These are phyloP conservation scores for Alopecurus myosuroides DNA, from an alignment of 176 grass and related monocot genomes.

Conservation along the genomic window DNA sequence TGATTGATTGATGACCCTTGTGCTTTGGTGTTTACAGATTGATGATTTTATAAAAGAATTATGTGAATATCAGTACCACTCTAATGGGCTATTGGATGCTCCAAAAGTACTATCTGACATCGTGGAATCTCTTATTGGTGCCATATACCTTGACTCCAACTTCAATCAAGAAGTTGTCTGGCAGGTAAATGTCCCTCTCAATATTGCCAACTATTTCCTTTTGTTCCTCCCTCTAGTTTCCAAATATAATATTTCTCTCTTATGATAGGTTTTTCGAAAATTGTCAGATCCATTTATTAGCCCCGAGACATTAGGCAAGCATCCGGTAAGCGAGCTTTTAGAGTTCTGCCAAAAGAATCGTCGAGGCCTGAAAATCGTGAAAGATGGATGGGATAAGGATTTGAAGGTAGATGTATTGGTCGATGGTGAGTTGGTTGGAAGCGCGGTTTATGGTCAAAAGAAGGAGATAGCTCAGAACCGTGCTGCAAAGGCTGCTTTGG, in stretches of 20 bases:
- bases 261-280: conserved; percentile 49
- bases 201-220: not conserved
- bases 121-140: conserved; percentile 70
- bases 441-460: conserved; percentile 41
- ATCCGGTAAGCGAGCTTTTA: conserved; percentile 60
- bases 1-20: not conserved
- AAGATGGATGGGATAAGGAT: conserved; percentile 43
- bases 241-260: not conserved
- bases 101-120: conserved; percentile 64
- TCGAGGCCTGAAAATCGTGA: conserved; percentile 24
- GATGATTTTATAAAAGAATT: conserved; percentile 50
- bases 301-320: conserved; percentile 50
- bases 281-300: conserved; percentile 56
- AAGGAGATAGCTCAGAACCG: conserved; percentile 70
- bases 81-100: conserved; percentile 58
- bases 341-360: conserved; percentile 57
- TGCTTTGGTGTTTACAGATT: conserved; percentile 38
- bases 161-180: conserved; percentile 48
- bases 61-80: conserved; percentile 44
- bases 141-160: conserved; percentile 50
- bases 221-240: not conserved
- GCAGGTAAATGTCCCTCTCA: conserved; percentile 28
- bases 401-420: conserved; percentile 46
- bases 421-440: conserved; percentile 46
- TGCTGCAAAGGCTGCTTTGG: conserved; percentile 48